Evolutionary conservation across 768 basidiomycete genomes (phyloP), one percentile per base, ranked within the genome.

Genomic region (Mycena vitilis): DNA sequence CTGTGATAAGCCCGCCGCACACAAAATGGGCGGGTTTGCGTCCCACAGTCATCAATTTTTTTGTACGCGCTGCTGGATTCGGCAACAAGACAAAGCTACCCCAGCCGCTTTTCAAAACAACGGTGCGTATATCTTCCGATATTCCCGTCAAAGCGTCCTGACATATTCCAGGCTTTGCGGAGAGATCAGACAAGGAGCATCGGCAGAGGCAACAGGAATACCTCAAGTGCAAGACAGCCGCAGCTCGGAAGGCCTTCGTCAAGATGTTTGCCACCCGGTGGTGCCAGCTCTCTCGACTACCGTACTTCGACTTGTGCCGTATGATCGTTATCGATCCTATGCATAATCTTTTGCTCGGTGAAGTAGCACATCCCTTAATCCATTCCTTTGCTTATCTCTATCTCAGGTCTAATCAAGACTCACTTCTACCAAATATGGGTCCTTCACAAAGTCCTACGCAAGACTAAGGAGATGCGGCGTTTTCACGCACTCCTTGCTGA

Each of bases 41-140:
- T 73, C 77, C 0, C 78, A 79, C 56, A 56, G 63, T 0, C 81
- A 82, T 44, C 4, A 76, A 72, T 52, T 52, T 25, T 80, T 81
- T 54, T 83, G 81, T 56, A 79, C 78, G 0, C 56, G 58, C 1
- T 81, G 81, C 67, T 81, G 79, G 78, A 76, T 82, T 22, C 57
- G n/a, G 1, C 73, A 78, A 45, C 63, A 37, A 0, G 59, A 71
- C 1, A 80, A 79, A 61, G 69, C 73, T 0, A 73, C 69, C 0
- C 20, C 70, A 0, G 67, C 47, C 1, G 61, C 78, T 1, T 80
- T 79, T 59, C 10, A 55, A 16, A 34, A 59, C 37, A 56, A 70
- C 10, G 60, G 60, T 53, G 15, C 4, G 59, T 30, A 30, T 5
- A 30, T 30, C 2, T 30, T 30, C 30, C 20, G 23, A 15, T 11